Percentiles rank a stretch among this genome's conserved stretches.
Conservation (phyloP, 441 rosid genomes). For the Mallotus repandus region DNA sequence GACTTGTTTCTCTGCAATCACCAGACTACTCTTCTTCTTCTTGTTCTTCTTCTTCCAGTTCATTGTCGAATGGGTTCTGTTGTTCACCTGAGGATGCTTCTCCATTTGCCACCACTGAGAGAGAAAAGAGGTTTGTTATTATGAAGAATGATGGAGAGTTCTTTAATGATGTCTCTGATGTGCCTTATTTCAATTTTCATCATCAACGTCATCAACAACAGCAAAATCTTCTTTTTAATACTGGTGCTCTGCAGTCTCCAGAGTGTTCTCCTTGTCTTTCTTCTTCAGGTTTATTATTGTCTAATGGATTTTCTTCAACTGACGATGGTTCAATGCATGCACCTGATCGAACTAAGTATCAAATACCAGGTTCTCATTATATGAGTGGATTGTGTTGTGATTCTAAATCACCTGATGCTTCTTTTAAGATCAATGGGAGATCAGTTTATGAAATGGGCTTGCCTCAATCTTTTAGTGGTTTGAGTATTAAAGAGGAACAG, state of each 20-base stretch:
- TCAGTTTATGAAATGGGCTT: slow-evolving; percentile 36
- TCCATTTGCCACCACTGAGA: neutral
- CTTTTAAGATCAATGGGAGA: slow-evolving; percentile 21
- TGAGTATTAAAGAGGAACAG: slow-evolving; percentile 49
- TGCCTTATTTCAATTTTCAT: slow-evolving; percentile 21
- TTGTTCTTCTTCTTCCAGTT: neutral
- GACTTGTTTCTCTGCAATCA: neutral
- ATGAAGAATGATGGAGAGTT: slow-evolving; percentile 25
- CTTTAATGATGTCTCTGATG: slow-evolving; percentile 22
- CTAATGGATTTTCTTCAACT: slow-evolving; percentile 39
- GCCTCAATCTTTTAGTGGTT: slow-evolving; percentile 36
- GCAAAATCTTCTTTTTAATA: slow-evolving; percentile 21
- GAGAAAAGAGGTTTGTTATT: slow-evolving; percentile 24
- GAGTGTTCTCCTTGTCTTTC: slow-evolving; percentile 42
- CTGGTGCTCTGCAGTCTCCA: slow-evolving; percentile 30
- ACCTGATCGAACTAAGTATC: no score
- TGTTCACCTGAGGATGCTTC: neutral
- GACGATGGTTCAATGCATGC: slow-evolving; percentile 17
- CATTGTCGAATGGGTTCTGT: slow-evolving; percentile 15
- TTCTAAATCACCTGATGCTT: slow-evolving; percentile 28
- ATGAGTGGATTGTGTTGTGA: slow-evolving; percentile 31
- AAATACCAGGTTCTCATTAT: slow-evolving; percentile 1
- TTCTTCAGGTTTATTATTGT: slow-evolving; percentile 30
- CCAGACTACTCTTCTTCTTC: neutral
- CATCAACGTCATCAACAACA: neutral